Evolutionary conservation across 2,329 filamentous ascomycete genomes (phyloP).

Genomic region (Cryphonectria naterciae): DNA sequence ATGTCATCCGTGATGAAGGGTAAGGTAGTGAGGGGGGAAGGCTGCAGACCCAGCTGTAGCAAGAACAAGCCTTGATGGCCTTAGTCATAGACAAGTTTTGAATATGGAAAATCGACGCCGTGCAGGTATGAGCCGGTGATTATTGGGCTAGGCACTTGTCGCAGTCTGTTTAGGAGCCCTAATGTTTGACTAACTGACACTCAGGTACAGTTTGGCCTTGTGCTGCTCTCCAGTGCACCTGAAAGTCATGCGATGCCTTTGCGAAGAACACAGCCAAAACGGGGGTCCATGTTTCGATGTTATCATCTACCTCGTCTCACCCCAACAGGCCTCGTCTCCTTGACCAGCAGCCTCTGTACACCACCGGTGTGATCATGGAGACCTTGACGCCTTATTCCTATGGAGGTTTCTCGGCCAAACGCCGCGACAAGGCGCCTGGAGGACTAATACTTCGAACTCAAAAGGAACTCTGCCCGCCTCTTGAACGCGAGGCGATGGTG

Average conservation of each 20-base stretch:
- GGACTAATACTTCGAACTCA: not conserved
- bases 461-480: not conserved
- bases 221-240: not conserved
- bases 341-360: not conserved
- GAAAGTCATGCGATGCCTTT: not conserved
- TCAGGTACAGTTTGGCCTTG: not conserved
- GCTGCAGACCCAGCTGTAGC: too few species aligned
- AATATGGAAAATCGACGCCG: not conserved
- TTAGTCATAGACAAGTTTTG: not conserved
- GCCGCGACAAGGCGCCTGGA: not conserved
- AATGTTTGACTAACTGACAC: not conserved
- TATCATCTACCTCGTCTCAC: not conserved
- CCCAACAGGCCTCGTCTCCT: constrained; percentile 2
- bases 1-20: too few species aligned
- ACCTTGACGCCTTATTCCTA: not conserved
- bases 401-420: not conserved
- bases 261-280: not conserved
- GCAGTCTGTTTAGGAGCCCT: not conserved
- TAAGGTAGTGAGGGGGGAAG: too few species aligned
- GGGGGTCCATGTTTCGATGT: not conserved
- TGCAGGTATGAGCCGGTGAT: not conserved
- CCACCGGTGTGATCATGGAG: not conserved
- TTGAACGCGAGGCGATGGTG: not conserved
- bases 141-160: not conserved
- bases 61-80: constrained; percentile 10